Evolutionary conservation across 2,329 filamentous ascomycete genomes (phyloP), one percentile per base, ranked within the genome.

Genomic region (Epichloe glyceriae): DNA sequence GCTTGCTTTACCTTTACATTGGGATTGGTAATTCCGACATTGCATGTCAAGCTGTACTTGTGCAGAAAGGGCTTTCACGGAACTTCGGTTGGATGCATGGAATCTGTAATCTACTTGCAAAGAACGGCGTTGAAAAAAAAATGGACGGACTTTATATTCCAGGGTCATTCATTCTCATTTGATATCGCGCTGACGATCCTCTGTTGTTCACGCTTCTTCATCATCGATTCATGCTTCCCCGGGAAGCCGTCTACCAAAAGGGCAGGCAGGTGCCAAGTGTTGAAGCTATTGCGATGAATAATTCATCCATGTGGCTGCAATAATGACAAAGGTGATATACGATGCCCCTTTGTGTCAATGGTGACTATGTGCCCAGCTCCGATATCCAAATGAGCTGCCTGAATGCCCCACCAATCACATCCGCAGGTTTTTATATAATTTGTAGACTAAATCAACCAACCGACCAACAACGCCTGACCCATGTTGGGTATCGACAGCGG

Each of bases 111-210:
- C 12, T 19, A 41, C 20, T 19, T 41, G 30, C 51, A 22, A 40
- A 34, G 35, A 50, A 48, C 42, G 62, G 62, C 62, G 62, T 64
- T 64, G 26, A 26, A 33, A 19, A 15, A 26, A 42, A 22, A 46
- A 30, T 11, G 53, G 54, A 56, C 55, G 49, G 53, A 37, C 52
- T 50, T 54, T n/a, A 53, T 53, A 49, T 56, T 52, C 48, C 54
- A 50, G 46, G 50, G 51, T 57, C 50, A 55, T 47, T 50, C 17
- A 50, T 52, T 19, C 42, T 46, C 34, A 40, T 35, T 50, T 50
- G 20, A 50, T 34, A 50, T 46, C 42, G 39, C 35, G 48, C 42
- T 35, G 48, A 40, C 41, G 42, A 50, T 46, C 53, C 50, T 38
- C 49, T 47, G 50, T 54, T 50, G 45, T 50, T n/a, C 46, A 42